Evolutionary conservation across 1,284 basidiomycete species (phyloP).

Genomic region (Cutaneotrichosporon cavernicola): DNA sequence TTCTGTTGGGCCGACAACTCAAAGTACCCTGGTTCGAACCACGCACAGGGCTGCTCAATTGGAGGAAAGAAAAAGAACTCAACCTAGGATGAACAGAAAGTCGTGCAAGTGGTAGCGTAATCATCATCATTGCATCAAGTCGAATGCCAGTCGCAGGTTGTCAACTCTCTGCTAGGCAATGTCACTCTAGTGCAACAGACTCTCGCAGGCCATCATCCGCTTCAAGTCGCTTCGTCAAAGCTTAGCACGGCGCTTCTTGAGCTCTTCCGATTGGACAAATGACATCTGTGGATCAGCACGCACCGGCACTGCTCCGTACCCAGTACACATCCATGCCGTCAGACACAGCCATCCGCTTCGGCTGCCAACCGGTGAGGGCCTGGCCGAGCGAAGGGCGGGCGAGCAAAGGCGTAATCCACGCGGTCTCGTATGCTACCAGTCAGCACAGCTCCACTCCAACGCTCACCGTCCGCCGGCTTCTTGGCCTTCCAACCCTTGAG

Average conservation of each 20-base stretch:
- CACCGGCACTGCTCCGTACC: conserved; percentile 7
- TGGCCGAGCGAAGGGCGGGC: conserved; percentile 56
- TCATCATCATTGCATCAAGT: neutral
- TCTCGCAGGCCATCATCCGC: too few species aligned
- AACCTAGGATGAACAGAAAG: neutral
- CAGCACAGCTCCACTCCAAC: neutral
- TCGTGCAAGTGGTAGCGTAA: neutral
- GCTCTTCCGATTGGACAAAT: neutral
- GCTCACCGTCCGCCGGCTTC: conserved; percentile 19
- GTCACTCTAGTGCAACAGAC: too few species aligned
- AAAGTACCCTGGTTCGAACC: neutral
- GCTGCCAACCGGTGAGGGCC: conserved; percentile 58
- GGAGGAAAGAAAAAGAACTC: neutral
- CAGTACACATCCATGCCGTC: conserved; percentile 58
- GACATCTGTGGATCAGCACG: neutral
- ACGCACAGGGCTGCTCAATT: neutral
- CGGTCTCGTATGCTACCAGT: conserved; percentile 46
- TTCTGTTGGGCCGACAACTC: conserved; percentile 37
- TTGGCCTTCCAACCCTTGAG: conserved; percentile 29
- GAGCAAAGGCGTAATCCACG: conserved; percentile 23
- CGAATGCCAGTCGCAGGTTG: too few species aligned
- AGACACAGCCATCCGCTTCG: conserved; percentile 55
- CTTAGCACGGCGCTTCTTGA: neutral
- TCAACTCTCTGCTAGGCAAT: too few species aligned
- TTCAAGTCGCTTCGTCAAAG: neutral